A percentile compares a stretch with the other conserved stretches of the same genome.
These are phyloP conservation scores for Penicillium fuscoglaucum DNA, from an alignment of 2,329 filamentous ascomycete genomes.

Conservation along the genomic window DNA sequence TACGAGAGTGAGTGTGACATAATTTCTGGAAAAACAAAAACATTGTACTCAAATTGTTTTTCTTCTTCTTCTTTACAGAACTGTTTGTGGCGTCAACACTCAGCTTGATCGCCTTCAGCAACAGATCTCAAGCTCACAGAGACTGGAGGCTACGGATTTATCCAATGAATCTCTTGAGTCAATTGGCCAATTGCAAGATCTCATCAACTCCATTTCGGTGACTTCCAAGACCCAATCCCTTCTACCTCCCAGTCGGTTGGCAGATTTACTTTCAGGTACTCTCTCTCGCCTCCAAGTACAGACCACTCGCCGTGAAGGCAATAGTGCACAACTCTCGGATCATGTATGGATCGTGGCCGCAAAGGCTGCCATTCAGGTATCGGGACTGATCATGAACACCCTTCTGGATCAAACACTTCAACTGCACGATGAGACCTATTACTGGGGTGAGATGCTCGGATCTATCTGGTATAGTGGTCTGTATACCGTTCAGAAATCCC, in stretches of 20 bases:
- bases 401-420: conserved; percentile 81
- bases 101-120: conserved; percentile 60
- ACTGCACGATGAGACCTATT: conserved; percentile 84
- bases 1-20: conserved; percentile 22
- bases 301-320: conserved; percentile 24
- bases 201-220: conserved; percentile 71
- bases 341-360: conserved; percentile 87
- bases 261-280: conserved; percentile 55
- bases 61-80: conserved; percentile 38
- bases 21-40: not conserved
- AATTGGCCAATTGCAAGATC: conserved; percentile 59
- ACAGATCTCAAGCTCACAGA: conserved; percentile 20
- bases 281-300: conserved; percentile 45
- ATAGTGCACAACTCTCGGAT: conserved; percentile 65
- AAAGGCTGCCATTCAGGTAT: conserved; percentile 89
- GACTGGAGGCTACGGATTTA: conserved; percentile 26
- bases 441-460: conserved; percentile 86
- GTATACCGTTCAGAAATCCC: conserved; percentile 84
- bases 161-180: conserved; percentile 12
- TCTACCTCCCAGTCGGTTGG: conserved; percentile 61
- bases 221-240: conserved; percentile 64
- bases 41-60: not conserved
- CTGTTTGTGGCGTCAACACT: conserved; percentile 58
- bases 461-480: conserved; percentile 76
- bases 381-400: conserved; percentile 74